phyloP scores from a whole-genome alignment of 345 rosid genomes.

The Cardamine resedifolia region DNA sequence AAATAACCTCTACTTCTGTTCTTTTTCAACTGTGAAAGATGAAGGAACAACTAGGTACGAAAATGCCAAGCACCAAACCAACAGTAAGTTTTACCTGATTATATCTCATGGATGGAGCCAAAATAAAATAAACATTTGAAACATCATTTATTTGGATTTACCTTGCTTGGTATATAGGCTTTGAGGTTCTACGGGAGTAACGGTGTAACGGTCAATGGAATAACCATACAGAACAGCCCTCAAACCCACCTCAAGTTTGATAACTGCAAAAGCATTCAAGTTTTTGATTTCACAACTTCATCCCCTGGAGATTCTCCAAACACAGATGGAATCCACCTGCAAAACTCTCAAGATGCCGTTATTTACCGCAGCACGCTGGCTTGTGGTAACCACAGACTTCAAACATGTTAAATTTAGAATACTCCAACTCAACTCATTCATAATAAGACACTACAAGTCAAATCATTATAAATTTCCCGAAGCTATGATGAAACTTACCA shows the following conservation, averaged over 20 bases:
- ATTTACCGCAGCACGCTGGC: constrained; percentile 59
- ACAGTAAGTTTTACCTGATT: constrained; percentile 47
- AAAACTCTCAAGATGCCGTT: constrained; percentile 66
- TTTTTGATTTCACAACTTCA: constrained; percentile 53
- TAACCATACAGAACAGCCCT: constrained; percentile 87
- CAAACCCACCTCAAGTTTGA: constrained; percentile 91
- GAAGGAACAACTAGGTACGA: constrained; percentile 34
- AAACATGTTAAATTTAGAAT: constrained; percentile 12
- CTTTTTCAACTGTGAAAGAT: constrained; percentile 38
- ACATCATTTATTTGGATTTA: background rate
- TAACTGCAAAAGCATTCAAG: constrained; percentile 58
- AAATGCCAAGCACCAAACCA: constrained; percentile 74
- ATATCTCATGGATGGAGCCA: background rate
- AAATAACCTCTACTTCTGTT: constrained; percentile 18
- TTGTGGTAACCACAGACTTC: constrained; percentile 58
- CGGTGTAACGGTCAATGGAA: constrained; percentile 64
- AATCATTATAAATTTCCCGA: background rate
- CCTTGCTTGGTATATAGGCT: constrained; percentile 50
- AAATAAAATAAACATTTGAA: background rate
- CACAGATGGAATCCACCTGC: constrained; percentile 89
- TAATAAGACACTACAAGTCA: constrained; percentile 11
- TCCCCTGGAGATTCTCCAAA: constrained; percentile 81
- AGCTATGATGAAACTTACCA: background rate
- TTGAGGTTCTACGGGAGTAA: constrained; percentile 81
- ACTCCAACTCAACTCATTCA: background rate